Evolutionary conservation across 2,329 filamentous ascomycete genomes (phyloP).

Genomic region (Chaetothyriales sp.): DNA sequence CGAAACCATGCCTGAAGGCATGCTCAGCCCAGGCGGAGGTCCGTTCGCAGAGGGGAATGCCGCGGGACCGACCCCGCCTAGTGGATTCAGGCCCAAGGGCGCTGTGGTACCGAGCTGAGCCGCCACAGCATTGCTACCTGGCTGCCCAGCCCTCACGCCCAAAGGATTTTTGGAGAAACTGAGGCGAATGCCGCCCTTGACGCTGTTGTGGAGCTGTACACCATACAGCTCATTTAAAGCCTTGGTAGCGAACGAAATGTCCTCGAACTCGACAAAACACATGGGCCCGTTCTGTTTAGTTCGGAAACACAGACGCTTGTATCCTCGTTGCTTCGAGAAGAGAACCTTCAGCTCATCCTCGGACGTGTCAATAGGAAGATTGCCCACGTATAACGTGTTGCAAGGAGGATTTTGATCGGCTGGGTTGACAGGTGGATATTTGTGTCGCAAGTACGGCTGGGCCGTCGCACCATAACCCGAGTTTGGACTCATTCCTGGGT

Average conservation of each 20-base stretch:
- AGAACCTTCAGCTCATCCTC: slow-evolving; percentile 91
- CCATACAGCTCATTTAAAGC: slow-evolving; percentile 83
- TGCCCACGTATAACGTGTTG: slow-evolving; percentile 97
- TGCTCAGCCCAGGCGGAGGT: slow-evolving; percentile 66
- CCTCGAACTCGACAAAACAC: slow-evolving; percentile 98
- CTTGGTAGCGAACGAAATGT: slow-evolving; percentile 81
- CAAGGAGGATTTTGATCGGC: slow-evolving; percentile 94
- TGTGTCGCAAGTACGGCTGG: slow-evolving; percentile 45
- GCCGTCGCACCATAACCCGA: slow-evolving; percentile 41
- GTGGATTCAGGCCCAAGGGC: slow-evolving; percentile 44
- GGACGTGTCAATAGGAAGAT: slow-evolving; percentile 77
- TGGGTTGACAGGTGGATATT: slow-evolving; percentile 76
- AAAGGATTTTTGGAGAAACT: slow-evolving; percentile 97
- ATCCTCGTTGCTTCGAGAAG: slow-evolving; percentile 85
- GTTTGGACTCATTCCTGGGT: slow-evolving; percentile 37
- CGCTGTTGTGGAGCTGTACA: slow-evolving; percentile 70
- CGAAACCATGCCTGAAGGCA: slow-evolving; percentile 48
- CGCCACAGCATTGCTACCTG: slow-evolving; percentile 34
- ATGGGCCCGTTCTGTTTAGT: slow-evolving; percentile 93
- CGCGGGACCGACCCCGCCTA: slow-evolving; percentile 37
- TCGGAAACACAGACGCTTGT: slow-evolving; percentile 86
- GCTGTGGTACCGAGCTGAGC: slow-evolving; percentile 36
- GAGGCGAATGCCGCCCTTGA: slow-evolving; percentile 85
- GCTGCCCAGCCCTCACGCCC: slow-evolving; percentile 69
- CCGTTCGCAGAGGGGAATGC: slow-evolving; percentile 55